Evolutionary conservation across 495 filamentous ascomycete species (phyloP), one percentile per base, ranked within the genome.

Genomic region (Aspergillus saccharolyticus): DNA sequence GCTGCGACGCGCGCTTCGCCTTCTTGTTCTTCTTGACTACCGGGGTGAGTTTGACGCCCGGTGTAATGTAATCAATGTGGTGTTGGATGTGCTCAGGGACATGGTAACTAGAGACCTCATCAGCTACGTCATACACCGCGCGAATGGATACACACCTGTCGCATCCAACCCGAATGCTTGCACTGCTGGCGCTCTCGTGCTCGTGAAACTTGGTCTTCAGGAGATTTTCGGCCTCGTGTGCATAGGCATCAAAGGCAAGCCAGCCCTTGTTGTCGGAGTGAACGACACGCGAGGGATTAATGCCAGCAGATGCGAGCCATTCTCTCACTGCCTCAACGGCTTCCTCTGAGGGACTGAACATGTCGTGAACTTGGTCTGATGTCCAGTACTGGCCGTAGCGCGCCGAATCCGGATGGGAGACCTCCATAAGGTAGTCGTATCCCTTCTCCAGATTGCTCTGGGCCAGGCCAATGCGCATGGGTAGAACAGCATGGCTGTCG

Each of bases 1-100:
- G 60, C 56, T 18, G 63, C 51, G 12, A 57, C 9, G 15, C 47
- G 4, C 67, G 69, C 56, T 64, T 72, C 30, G 59, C 50, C 18
- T 61, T 62, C 24, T 46, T 65, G 42, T 44, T 60, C 48, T 64
- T 64, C 66, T 71, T 70, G 16, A 70, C 44, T 8, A 65, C 59
- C 17, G 62, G 61, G 22, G 60, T 73, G 18, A 83, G 58, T 57
- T 80, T 83, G 57, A 85, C 69, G 3, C 80, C 80, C 0, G 82
- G 81, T 0, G 76, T 85, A 43, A 85, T 78, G 59, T 82, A 84
- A 64, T 86, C 83, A 42, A 85, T 69, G 54, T 85, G 78, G 4
- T 63, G 58, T 42, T 70, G 69, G 28, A 85, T 58, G 22, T 79
- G 66, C 12, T 74, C 63, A 0, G 83, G 83, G 10, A 85, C 65